Percentiles rank a stretch among this genome's conserved stretches.
Conservation (phyloP, 768 basidiomycete species). For the Rhodosporidiobolus sp. region DNA sequence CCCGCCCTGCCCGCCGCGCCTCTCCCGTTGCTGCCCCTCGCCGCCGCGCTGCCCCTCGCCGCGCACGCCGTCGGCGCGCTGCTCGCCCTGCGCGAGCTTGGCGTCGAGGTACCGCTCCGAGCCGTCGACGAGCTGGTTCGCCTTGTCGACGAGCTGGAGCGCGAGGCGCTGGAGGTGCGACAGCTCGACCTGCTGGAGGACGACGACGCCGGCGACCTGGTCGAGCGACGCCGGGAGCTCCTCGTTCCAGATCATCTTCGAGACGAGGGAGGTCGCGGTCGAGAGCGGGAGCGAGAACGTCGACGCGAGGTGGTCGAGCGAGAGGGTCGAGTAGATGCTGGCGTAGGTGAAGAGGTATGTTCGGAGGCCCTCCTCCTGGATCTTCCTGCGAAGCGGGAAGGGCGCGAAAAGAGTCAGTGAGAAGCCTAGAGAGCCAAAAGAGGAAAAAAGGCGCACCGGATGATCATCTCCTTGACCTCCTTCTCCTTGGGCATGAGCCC, state of each 20-base stretch:
- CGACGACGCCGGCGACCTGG: conserved; percentile 80
- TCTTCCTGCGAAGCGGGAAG: conserved; percentile 61
- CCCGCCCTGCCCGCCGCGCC: conserved; percentile 7
- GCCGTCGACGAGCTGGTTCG: conserved; percentile 78
- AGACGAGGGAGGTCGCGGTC: conserved; percentile 83
- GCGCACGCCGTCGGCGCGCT: conserved; percentile 27
- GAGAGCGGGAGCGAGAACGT: conserved; percentile 81
- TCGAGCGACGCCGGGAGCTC: conserved; percentile 86
- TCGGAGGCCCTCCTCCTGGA: conserved; percentile 93
- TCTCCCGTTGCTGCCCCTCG: conserved; percentile 4
- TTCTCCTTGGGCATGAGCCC: conserved; percentile 85
- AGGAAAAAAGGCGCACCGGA: conserved; percentile 60
- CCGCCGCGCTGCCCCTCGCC: conserved; percentile 16
- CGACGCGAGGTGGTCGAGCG: conserved; percentile 76
- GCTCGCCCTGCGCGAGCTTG: conserved; percentile 33
- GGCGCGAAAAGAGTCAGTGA: neutral
- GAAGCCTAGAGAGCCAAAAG: neutral
- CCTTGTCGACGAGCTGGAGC: conserved; percentile 80
- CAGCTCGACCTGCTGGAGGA: conserved; percentile 88
- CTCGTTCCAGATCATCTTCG: conserved; percentile 98
- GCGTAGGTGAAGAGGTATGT: conserved; percentile 99
- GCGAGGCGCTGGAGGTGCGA: conserved; percentile 86
- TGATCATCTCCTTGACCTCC: conserved; percentile 89
- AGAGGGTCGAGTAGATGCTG: conserved; percentile 85
- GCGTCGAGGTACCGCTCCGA: conserved; percentile 62